Conservation (phyloP, 192 early-diverging fungal genomes). For the Coemansia sp. region DNA sequence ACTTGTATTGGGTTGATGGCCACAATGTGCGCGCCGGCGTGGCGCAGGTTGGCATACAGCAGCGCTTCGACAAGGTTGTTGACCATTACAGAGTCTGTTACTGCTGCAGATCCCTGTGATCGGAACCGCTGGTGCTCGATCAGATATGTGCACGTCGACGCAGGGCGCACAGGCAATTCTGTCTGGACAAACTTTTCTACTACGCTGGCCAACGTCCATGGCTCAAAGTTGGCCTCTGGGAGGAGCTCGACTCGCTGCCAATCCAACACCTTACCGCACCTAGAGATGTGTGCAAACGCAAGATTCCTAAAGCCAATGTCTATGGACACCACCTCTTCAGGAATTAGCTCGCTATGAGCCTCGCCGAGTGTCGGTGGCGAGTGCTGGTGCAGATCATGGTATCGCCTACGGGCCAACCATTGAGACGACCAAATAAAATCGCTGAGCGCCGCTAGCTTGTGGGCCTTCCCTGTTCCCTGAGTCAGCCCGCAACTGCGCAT, state of each 20-base stretch:
- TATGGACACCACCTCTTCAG: constrained; percentile 49
- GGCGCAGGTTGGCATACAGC: constrained; percentile 46
- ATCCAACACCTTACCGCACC: constrained; percentile 26
- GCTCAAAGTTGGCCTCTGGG: constrained; percentile 40
- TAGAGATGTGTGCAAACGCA: constrained; percentile 48
- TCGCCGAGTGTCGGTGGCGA: constrained; percentile 3
- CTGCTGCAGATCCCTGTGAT: constrained; percentile 48
- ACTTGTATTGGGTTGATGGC: constrained; percentile 41
- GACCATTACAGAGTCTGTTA: constrained; percentile 54
- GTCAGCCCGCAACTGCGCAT: constrained; percentile 41
- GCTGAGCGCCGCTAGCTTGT: constrained; percentile 34
- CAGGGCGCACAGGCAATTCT: constrained; percentile 25
- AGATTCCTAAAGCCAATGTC: constrained; percentile 56
- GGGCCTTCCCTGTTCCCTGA: constrained; percentile 34
- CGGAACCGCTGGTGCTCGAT: constrained; percentile 57
- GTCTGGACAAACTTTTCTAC: constrained; percentile 40
- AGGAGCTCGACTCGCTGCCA: constrained; percentile 51
- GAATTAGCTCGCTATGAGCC: constrained; percentile 22
- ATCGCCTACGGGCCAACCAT: constrained; percentile 24
- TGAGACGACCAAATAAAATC: constrained; percentile 37
- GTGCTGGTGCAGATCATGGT: constrained; percentile 2
- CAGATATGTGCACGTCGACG: constrained; percentile 35
- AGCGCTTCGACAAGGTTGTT: constrained; percentile 55
- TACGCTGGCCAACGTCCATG: constrained; percentile 42
- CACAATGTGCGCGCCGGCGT: constrained; percentile 31